Base-by-base conservation (phyloP, 495 filamentous ascomycete species). In the Aspergillus bridgeri region DNA sequence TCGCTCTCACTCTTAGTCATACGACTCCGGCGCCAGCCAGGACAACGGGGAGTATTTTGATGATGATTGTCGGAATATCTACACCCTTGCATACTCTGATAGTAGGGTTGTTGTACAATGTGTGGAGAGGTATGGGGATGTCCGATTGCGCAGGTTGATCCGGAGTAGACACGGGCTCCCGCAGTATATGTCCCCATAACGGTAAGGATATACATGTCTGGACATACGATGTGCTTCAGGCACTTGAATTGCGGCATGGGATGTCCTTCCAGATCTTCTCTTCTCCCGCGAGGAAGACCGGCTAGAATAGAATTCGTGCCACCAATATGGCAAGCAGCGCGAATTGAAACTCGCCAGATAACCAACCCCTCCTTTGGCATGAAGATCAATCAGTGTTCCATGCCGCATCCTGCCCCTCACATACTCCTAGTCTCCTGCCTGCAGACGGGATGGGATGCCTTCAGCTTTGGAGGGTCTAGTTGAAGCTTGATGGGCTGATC, bases 331-430 rank as follows among this genome's bases (percentile, higher is more conserved):
- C 3, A 15, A 18, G 18, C 48, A 20, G n/a, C 20, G 24, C 20
- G 24, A 51, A 29, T 11, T 27, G 7, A 15, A 15, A 38, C 48
- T 24, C 20, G 17, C 50, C 21, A 24, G 18, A 19, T 20, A 42
- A 38, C n/a, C 29, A 49, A 38, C 48, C 58, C 58, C 58, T 45
- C 48, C 42, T 56, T 60, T 49, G 48, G 53, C 53, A 56, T 56
- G 58, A 24, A 48, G 53, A 55, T 53, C 47, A 49, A 33, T 46
- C 45, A 47, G n/a, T 25, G 18, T 42, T 29, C 22, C 23, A 56
- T 53, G 42, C 42, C 42, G 19, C 42, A 45, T 29, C 43, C 23
- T 47, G 22, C 19, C n/a, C 21, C 19, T 54, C 51, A 27, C 38
- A 22, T 19, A 6, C 43, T 9, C 17, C 42, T 44, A 44, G 17